A percentile compares a stretch with the other conserved stretches of the same genome.
Conservation (phyloP, 1,139 yeast genomes). For the Scheffersomyces quercinus region DNA sequence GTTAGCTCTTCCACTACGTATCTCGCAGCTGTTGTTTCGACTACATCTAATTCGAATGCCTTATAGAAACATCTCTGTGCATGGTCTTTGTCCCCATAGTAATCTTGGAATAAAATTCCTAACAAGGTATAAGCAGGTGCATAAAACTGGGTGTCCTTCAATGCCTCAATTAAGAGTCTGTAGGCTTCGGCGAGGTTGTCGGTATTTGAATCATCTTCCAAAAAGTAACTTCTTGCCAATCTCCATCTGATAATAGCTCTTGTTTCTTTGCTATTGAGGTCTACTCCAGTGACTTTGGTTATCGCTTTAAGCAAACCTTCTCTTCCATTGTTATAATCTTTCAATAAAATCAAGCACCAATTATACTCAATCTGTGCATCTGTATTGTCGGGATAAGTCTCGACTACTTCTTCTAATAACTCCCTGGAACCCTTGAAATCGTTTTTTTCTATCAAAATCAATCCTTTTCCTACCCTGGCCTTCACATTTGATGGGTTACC, state of each 20-base stretch:
- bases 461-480: conserved; percentile 81
- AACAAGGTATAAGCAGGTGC: conserved; percentile 81
- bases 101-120: conserved; percentile 66
- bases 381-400: conserved; percentile 51
- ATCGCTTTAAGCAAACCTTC: conserved; percentile 47
- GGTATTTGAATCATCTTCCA: conserved; percentile 19
- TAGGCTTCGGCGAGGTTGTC: conserved; percentile 44
- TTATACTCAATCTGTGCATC: conserved; percentile 71
- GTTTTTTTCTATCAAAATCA: conserved; percentile 69
- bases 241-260: conserved; percentile 71
- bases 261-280: conserved; percentile 51
- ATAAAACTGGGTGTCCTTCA: conserved; percentile 61
- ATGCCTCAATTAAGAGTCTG: conserved; percentile 57
- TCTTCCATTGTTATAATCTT: conserved; percentile 56
- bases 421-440: conserved; percentile 53
- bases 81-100: conserved; percentile 58
- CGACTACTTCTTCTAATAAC: conserved; percentile 53
- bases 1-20: conserved; percentile 71
- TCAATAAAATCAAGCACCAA: conserved; percentile 72
- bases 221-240: conserved; percentile 58
- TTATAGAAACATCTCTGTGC: conserved; percentile 87
- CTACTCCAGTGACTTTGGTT: conserved; percentile 46
- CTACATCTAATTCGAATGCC: conserved; percentile 84
- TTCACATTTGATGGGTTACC: conserved; percentile 51
- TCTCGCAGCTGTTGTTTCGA: conserved; percentile 74